Evolutionary conservation across 352 stramenopile species (phyloP), one percentile per base, ranked within the genome.

Genomic region (Globisporangium splendens): DNA sequence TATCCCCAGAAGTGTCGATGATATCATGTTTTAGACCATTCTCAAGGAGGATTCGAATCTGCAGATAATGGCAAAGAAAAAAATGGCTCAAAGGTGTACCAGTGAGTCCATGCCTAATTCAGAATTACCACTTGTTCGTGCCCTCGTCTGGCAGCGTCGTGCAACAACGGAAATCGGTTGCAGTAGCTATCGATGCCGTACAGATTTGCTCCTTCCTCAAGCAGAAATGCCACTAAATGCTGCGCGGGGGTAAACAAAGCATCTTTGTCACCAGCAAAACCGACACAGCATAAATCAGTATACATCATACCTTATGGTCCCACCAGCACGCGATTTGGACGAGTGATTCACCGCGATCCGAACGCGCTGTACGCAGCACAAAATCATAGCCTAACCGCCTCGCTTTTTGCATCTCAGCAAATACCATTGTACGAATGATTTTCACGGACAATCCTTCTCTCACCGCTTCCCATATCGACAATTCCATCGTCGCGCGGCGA

Each of bases 251-350:
- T 17, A 24, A 38, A 2, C 5, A 61, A 35, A 13, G 35, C 56
- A 7, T 15, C 8, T 49, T 42, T 8, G 21, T 59, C 13, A 54
- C 21, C 20, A 56, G 33, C 13, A 1, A 14, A 24, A 5, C 14
- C 28, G n/a, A 28, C 13, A 33, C 21, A 35, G 28, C 13, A 20
- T 18, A 33, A 38, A 44, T 2, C 13, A 11, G 3, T 22, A 44
- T 39, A 7, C 13, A 28, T 44, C 62, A 21, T 56, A 87, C 77
- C 59, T 66, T 70, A 39, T 89, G 79, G 0, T 78, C 81, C 67
- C 66, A 86, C 81, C 81, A 91, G 22, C 81, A 91, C 14, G 81
- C 79, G 20, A 88, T 84, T 44, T 89, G 77, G 10, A 91, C 65
- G 11, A 91, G 57, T 20, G 77, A 83, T 52, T 86, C 77, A 20